Conservation (phyloP, 2,329 filamentous ascomycete genomes). For the Fonsecaea pedrosoi region DNA sequence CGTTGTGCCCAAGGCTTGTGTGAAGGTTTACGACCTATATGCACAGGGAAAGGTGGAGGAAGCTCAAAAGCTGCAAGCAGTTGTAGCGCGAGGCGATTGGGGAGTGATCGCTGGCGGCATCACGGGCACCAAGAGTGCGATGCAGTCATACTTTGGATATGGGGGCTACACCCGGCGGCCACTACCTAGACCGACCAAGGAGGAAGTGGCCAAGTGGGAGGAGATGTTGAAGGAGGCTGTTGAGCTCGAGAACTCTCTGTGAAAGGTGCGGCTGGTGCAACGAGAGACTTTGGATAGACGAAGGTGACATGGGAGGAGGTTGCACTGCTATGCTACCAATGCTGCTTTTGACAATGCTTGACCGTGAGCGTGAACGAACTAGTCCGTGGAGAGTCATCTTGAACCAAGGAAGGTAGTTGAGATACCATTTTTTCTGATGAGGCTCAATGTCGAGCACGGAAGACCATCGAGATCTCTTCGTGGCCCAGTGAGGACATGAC, state of each 20-base stretch:
- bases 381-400: neutral
- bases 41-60: constrained; percentile 64
- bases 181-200: constrained; percentile 56
- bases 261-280: neutral
- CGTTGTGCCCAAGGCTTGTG: constrained; percentile 70
- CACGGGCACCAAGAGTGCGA: constrained; percentile 70
- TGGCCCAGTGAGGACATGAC: no score
- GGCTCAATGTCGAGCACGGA: no score
- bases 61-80: constrained; percentile 68
- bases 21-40: constrained; percentile 66
- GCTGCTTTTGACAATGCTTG: neutral
- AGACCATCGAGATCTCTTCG: no score
- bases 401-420: no score
- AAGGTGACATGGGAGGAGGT: neutral
- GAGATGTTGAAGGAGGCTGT: constrained; percentile 49
- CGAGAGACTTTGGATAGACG: neutral
- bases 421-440: no score
- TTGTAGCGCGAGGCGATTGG: constrained; percentile 73
- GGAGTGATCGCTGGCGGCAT: constrained; percentile 72
- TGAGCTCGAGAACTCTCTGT: constrained; percentile 46
- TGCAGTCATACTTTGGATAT: constrained; percentile 69
- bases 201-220: constrained; percentile 45
- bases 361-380: neutral
- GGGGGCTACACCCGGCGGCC: constrained; percentile 67
- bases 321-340: neutral